Base-by-base conservation (phyloP, 495 filamentous ascomycete genomes). In the Lichenothelia convexa region DNA sequence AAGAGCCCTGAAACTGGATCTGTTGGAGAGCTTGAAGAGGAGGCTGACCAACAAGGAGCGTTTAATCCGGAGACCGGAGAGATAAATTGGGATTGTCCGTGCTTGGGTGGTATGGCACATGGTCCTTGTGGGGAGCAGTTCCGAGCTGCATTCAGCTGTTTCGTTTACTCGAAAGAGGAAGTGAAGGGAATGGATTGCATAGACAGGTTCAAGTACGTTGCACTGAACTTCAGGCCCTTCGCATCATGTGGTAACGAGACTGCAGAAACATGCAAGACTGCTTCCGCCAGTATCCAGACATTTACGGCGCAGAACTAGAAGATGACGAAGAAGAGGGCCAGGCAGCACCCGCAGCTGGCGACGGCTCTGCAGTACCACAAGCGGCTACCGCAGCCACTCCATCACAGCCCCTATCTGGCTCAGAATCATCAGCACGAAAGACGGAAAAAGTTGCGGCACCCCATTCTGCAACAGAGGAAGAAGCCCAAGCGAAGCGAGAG, bases 31-130 rank as follows among this genome's bases (percentile, higher is more conserved):
- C 60, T 89, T 12, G 77, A 89, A 56, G 70, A 80, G 32, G 81
- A 94, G 57, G 83, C 84, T 16, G 66, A 57, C 35, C 67, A 83
- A 43, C 71, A 94, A 55, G 89, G 86, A 16, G 89, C 89, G 0
- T 97, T 94, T 62, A 87, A 97, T 57, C 82, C 83, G 9, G 91
- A 95, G 66, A 97, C 89, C 6, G 89, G 89, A 44, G 89, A 95
- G 68, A 97, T 97, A 60, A 95, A 97, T 65, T 97, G 91, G 91
- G 89, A 94, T 53, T 97, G 89, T 58, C 89, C 91, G 15, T 97
- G 89, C 53, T 63, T 97, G 18, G 89, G 89, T 33, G 89, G 89
- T 19, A 97, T 97, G 89, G 89, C 89, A 6, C 65, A 93, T 58
- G 89, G 89, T 0, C 91, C 91, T 23, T 97, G 87, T 55, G 89